These are phyloP conservation scores for Fonsecaea multimorphosa DNA, from an alignment of 2,329 filamentous ascomycete genomes.

Conservation along the genomic window DNA sequence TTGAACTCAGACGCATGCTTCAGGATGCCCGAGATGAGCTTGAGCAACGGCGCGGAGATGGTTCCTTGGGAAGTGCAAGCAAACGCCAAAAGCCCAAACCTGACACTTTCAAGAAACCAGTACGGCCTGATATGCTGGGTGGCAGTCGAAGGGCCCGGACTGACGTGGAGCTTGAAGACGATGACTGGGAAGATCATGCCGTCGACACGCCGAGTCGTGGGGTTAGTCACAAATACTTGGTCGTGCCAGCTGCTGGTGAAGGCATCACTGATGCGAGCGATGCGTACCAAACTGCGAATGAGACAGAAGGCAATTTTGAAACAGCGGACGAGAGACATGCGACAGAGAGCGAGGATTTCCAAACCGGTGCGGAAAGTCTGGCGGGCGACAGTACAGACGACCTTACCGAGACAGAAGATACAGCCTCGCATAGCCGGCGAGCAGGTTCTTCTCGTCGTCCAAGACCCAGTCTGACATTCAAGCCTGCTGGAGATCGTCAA, in stretches of 20 bases:
- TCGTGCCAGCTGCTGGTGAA: slow-evolving; percentile 36
- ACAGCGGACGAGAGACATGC: slow-evolving; percentile 77
- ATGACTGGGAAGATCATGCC: slow-evolving; percentile 87
- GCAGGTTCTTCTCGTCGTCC: slow-evolving; percentile 44
- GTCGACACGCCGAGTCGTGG: slow-evolving; percentile 51
- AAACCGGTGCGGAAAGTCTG: slow-evolving; percentile 81
- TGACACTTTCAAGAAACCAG: slow-evolving; percentile 77
- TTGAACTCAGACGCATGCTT: slow-evolving; percentile 91
- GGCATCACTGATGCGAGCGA: slow-evolving; percentile 63
- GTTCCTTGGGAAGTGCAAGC: slow-evolving; percentile 50
- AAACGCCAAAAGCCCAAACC: slow-evolving; percentile 68
- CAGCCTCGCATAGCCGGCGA: slow-evolving; percentile 44
- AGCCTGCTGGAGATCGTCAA: slow-evolving; percentile 62
- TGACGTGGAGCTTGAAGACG: slow-evolving; percentile 79
- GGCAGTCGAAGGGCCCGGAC: slow-evolving; percentile 74
- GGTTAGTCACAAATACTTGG: slow-evolving; percentile 39
- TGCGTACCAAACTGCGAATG: slow-evolving; percentile 80
- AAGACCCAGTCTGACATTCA: slow-evolving; percentile 51
- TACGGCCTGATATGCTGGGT: slow-evolving; percentile 75
- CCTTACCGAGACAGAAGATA: slow-evolving; percentile 82
- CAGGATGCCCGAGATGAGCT: slow-evolving; percentile 94
- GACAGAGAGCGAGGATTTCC: slow-evolving; percentile 93
- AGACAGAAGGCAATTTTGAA: slow-evolving; percentile 71
- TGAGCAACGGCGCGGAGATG: slow-evolving; percentile 67
- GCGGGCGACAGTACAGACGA: slow-evolving; percentile 76